A percentile compares a stretch with the other conserved stretches of the same genome.
Evolutionary conservation across 2,329 filamentous ascomycete species (phyloP).

Genomic region (Domatiomyces catenatus): DNA sequence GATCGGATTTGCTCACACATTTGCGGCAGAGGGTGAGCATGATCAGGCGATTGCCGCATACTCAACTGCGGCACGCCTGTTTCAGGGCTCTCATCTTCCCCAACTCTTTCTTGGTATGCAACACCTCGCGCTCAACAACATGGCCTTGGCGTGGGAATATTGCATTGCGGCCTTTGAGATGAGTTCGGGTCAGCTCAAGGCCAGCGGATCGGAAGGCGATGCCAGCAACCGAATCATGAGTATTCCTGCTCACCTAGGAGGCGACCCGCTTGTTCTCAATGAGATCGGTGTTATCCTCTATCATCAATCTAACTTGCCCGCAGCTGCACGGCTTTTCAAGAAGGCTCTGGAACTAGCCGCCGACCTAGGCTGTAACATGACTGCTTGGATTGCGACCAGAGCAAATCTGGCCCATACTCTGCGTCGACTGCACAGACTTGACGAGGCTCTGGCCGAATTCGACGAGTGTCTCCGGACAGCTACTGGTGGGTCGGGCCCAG

Average conservation of each 20-base stretch:
- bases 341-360: slow-evolving; percentile 62
- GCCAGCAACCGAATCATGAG: slow-evolving; percentile 11
- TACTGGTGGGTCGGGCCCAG: slow-evolving; percentile 43
- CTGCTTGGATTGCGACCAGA: slow-evolving; percentile 67
- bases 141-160: slow-evolving; percentile 86
- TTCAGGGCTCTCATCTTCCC: slow-evolving; percentile 91
- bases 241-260: slow-evolving; percentile 21
- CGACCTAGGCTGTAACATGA: slow-evolving; percentile 66
- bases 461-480: slow-evolving; percentile 74
- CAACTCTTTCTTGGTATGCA: slow-evolving; percentile 98
- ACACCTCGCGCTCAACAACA: slow-evolving; percentile 88
- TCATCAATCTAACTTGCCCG: slow-evolving; percentile 64
- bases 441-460: slow-evolving; percentile 63
- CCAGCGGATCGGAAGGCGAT: slow-evolving; percentile 17
- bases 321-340: slow-evolving; percentile 62
- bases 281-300: slow-evolving; percentile 95
- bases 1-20: slow-evolving; percentile 98
- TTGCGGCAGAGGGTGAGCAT: slow-evolving; percentile 92
- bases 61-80: slow-evolving; percentile 81
- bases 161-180: slow-evolving; percentile 68
- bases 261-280: slow-evolving; percentile 78
- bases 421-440: slow-evolving; percentile 52
- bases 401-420: slow-evolving; percentile 84
- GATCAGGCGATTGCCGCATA: slow-evolving; percentile 97
- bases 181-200: slow-evolving; percentile 29